These are phyloP conservation scores for Mycena crocata DNA, from an alignment of 768 basidiomycete species.

Conservation along the genomic window DNA sequence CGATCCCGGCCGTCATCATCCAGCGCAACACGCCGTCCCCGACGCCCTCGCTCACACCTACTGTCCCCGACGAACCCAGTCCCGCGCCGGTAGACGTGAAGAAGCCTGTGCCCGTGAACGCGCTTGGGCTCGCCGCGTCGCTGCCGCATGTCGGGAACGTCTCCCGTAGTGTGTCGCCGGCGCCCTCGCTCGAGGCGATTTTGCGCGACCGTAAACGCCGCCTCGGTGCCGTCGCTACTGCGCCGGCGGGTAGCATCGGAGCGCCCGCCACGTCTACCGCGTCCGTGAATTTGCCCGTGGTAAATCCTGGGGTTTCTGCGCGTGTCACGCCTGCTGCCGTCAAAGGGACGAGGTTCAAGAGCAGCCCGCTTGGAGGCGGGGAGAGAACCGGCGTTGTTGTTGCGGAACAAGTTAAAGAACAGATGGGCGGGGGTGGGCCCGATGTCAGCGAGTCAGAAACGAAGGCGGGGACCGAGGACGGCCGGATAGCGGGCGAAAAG, in stretches of 20 bases:
- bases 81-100: slow-evolving; percentile 11
- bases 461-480: slow-evolving; percentile 34
- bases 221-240: slow-evolving; percentile 40
- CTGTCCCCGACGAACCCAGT: slow-evolving; percentile 29
- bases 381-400: slow-evolving; percentile 58
- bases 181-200: slow-evolving; percentile 73
- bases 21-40: slow-evolving; percentile 42
- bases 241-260: slow-evolving; percentile 20
- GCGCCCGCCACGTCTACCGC: slow-evolving; percentile 12
- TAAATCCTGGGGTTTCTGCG: slow-evolving; percentile 16
- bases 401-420: slow-evolving; percentile 60
- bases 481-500: slow-evolving; percentile 49
- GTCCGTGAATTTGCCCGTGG: slow-evolving; percentile 25
- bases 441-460: slow-evolving; percentile 24
- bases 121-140: slow-evolving; percentile 28
- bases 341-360: slow-evolving; percentile 78
- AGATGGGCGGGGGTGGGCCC: slow-evolving; percentile 32
- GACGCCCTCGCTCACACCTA: slow-evolving; percentile 32
- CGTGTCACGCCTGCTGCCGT: slow-evolving; percentile 26
- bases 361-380: slow-evolving; percentile 69
- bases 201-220: slow-evolving; percentile 75
- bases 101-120: slow-evolving; percentile 23
- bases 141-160: slow-evolving; percentile 32
- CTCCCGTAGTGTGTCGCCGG: slow-evolving; percentile 56
- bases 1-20: slow-evolving; percentile 37